Conservation (phyloP, 2,329 filamentous ascomycete species). For the Periglandula ipomoeae region DNA sequence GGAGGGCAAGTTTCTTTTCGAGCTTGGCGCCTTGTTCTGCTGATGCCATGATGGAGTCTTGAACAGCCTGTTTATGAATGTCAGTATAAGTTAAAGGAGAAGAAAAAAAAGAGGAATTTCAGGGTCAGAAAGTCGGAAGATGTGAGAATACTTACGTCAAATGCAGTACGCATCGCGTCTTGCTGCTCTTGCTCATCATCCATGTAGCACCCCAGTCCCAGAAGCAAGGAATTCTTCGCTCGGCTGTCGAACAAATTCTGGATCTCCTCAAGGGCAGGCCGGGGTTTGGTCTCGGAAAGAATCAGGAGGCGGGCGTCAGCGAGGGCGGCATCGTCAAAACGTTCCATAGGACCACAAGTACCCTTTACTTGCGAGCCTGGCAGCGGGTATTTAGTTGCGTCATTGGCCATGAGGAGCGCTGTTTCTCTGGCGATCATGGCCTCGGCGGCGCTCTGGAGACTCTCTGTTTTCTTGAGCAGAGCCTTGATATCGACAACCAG, state of each 20-base stretch:
- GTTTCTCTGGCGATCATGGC: slow-evolving; percentile 67
- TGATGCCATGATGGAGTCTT: slow-evolving; percentile 61
- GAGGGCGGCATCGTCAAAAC: slow-evolving; percentile 62
- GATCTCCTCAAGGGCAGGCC: slow-evolving; percentile 40
- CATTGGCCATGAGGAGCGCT: slow-evolving; percentile 70
- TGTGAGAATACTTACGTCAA: slow-evolving; percentile 50
- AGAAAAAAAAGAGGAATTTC: neutral
- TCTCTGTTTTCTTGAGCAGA: slow-evolving; percentile 54
- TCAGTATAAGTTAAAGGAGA: neutral
- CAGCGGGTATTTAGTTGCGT: slow-evolving; percentile 67
- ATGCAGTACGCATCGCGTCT: slow-evolving; percentile 56
- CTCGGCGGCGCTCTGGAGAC: slow-evolving; percentile 54
- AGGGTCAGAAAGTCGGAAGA: neutral
- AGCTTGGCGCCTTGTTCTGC: slow-evolving; percentile 79
- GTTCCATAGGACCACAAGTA: slow-evolving; percentile 47
- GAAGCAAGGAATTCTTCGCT: slow-evolving; percentile 50
- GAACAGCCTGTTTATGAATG: slow-evolving; percentile 48
- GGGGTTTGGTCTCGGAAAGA: slow-evolving; percentile 53
- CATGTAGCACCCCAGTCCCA: slow-evolving; percentile 72
- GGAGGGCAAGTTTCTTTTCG: slow-evolving; percentile 84
- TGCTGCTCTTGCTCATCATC: slow-evolving; percentile 64
- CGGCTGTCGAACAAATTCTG: slow-evolving; percentile 44
- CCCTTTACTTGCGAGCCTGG: slow-evolving; percentile 57
- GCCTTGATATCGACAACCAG: slow-evolving; percentile 59
- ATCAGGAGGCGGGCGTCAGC: slow-evolving; percentile 70